phyloP scores from a whole-genome alignment of 768 basidiomycete species.

The Podaxis pistillaris region DNA sequence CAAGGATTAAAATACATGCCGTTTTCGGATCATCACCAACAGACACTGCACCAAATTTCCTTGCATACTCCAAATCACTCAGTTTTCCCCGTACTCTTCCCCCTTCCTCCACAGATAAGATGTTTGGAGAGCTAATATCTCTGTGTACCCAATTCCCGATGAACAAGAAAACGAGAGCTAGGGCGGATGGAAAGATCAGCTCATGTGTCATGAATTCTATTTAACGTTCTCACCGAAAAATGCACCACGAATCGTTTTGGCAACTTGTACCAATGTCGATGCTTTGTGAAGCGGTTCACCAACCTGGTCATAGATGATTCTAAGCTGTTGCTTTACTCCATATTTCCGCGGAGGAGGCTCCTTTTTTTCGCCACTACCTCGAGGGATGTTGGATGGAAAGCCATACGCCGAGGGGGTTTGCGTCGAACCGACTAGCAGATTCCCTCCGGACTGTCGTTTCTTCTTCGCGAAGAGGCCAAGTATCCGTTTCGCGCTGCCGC shows the following conservation, averaged over 20 bases:
- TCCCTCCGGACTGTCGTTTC: no score
- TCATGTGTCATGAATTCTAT: not conserved
- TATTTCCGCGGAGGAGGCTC: not conserved
- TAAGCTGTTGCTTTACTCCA: not conserved
- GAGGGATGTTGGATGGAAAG: not conserved
- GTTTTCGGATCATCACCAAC: not conserved
- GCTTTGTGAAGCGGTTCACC: not conserved
- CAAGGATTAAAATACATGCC: not conserved
- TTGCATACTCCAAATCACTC: slow-evolving; percentile 11
- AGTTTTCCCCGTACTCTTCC: not conserved
- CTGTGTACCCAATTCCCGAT: slow-evolving; percentile 8
- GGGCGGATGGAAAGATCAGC: not conserved
- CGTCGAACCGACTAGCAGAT: not conserved
- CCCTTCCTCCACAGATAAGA: not conserved
- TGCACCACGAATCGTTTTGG: not conserved
- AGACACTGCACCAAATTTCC: not conserved
- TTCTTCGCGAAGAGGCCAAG: no score
- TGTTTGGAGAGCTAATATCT: slow-evolving; percentile 6
- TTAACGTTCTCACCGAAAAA: not conserved
- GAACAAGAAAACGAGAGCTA: slow-evolving; percentile 3
- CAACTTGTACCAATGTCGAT: not conserved
- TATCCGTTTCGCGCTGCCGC: no score
- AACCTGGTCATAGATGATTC: not conserved
- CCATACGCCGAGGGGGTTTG: not conserved
- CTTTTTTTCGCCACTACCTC: not conserved